phyloP scores from a whole-genome alignment of 306 rosid genomes.

The Acacia crassicarpa region DNA sequence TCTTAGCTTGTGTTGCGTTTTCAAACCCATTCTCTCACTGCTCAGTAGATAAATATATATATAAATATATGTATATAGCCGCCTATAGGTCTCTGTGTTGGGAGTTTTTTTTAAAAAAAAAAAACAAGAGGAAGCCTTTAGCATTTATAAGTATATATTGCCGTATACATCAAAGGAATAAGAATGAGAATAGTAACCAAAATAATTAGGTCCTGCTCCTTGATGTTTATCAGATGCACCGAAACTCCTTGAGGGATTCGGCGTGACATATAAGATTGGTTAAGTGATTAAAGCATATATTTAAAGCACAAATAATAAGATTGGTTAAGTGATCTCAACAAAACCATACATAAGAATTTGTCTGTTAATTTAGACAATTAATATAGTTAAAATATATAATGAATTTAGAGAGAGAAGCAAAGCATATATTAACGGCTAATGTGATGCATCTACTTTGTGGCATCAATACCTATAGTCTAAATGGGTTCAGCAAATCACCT shows the following conservation, averaged over 20 bases:
- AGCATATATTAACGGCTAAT: not conserved
- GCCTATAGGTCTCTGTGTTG: too few species aligned
- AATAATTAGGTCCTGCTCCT: constrained; percentile 75
- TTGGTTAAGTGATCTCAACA: not conserved
- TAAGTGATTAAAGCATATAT: constrained; percentile 36
- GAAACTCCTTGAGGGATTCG: constrained; percentile 44
- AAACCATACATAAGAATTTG: not conserved
- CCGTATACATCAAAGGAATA: too few species aligned
- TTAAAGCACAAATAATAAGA: constrained; percentile 4
- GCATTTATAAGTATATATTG: too few species aligned
- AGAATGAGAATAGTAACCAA: constrained; percentile 64
- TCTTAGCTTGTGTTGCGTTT: too few species aligned
- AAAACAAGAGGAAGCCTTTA: too few species aligned
- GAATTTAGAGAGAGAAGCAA: constrained; percentile 15
- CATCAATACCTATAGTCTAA: not conserved
- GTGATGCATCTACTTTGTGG: not conserved
- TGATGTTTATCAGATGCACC: constrained; percentile 34
- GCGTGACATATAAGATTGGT: constrained; percentile 59
- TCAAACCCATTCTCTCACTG: too few species aligned
- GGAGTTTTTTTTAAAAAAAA: too few species aligned
- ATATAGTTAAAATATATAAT: not conserved
- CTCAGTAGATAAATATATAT: too few species aligned
- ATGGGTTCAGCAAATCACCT: not conserved
- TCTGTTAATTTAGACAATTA: not conserved
- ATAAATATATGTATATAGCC: too few species aligned